Conservation (phyloP, 1,284 basidiomycete genomes). For the Cutaneotrichosporon sp. region DNA sequence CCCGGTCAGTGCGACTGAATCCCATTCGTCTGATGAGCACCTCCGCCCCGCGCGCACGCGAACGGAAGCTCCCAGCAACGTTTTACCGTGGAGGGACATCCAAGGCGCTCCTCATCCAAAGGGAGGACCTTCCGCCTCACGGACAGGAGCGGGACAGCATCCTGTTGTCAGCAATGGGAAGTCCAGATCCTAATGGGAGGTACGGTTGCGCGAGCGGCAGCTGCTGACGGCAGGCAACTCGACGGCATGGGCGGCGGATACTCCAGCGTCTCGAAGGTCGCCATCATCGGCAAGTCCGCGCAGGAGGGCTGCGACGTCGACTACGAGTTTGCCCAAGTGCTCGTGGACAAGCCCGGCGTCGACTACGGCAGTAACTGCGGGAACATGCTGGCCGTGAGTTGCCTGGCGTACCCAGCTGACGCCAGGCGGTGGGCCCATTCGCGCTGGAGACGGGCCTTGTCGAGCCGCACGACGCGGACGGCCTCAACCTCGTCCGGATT, state of each 20-base stretch:
- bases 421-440: conserved; percentile 30
- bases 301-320: conserved; percentile 26
- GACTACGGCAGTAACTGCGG: conserved; percentile 36
- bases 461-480: conserved; percentile 2
- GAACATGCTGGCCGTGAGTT: conserved; percentile 28
- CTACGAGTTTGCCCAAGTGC: conserved; percentile 30
- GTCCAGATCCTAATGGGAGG: conserved; percentile 64
- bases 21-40: background rate
- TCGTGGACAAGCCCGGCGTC: conserved; percentile 18
- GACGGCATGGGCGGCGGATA: conserved; percentile 70
- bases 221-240: conserved; percentile 55
- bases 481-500: conserved; percentile 16
- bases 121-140: conserved; percentile 54
- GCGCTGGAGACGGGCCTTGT: conserved; percentile 25
- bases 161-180: conserved; percentile 74
- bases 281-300: conserved; percentile 56
- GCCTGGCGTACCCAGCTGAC: background rate
- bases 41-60: background rate
- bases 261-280: conserved; percentile 73
- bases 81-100: conserved; percentile 65
- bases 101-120: conserved; percentile 66
- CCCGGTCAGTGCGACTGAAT: too few species aligned
- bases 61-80: conserved; percentile 6
- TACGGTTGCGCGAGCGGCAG: background rate
- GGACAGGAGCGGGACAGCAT: conserved; percentile 57